Base-by-base conservation (phyloP, 352 stramenopile species). In the Halophytophthora polymorphica region DNA sequence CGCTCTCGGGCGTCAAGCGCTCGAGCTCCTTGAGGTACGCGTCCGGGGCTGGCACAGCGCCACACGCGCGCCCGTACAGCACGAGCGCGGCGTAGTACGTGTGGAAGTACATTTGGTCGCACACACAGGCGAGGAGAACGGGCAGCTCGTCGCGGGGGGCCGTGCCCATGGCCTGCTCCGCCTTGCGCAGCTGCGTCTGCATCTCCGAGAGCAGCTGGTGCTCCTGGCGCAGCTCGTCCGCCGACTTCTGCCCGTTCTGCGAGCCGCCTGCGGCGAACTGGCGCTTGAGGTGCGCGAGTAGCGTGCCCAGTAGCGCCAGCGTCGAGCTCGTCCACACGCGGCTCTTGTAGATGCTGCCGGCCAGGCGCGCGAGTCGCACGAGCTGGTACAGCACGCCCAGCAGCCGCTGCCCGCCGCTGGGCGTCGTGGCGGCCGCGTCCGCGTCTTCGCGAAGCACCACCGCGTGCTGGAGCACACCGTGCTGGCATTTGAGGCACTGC, bases 71-170 rank as follows among this genome's bases (percentile, higher is more conserved):
- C 36, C 82, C 79, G 36, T 88, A 89, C 35, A 93, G 56, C n/a
- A 86, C 73, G 17, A 93, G 67, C 15, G 64, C 65, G 28, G 75
- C 65, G 49, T 90, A 88, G 63, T 93, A 89, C 38, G 68, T 73
- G 34, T 79, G 67, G 57, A 90, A 93, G 76, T 90, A 93, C 82
- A 93, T 88, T 29, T 81, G 66, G 38, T 93, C 82, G 19, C 66
- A 82, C 8, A 70, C 50, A 53, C 73, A 88, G 6, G 79, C 73
- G 38, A 90, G 58, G n/a, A 69, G 55, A 22, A 93, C 86, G 11
- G 69, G 66, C 35, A 86, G 50, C 23, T 83, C 64, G 45, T 87
- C 74, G n/a, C 79, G 69, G 14, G 65, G 66, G 17, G 69, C 71
- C 31, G 71, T 74, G 17, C 69, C 66, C 8, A 77, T 52, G 5